These are phyloP conservation scores for Gracilaria vermiculophylla DNA, from an alignment of 23 red algal species.

Conservation along the genomic window DNA sequence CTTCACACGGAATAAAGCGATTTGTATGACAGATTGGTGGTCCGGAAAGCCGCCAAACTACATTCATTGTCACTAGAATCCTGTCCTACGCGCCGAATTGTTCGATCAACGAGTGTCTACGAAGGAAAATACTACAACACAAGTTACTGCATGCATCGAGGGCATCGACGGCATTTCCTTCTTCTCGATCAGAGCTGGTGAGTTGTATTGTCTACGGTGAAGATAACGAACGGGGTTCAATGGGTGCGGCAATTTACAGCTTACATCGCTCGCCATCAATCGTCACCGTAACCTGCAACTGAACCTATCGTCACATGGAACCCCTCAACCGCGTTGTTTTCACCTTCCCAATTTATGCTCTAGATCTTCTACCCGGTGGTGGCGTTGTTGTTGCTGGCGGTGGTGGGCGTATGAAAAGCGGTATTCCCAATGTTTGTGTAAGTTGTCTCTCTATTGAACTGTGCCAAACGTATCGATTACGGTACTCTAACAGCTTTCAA, in stretches of 20 bases:
- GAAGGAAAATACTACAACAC: too few species aligned
- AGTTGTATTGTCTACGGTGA: not conserved
- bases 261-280: not conserved
- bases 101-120: too few species aligned
- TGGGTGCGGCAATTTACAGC: not conserved
- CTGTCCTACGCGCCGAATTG: too few species aligned
- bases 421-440: constrained; percentile 61
- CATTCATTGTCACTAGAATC: too few species aligned
- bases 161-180: not conserved
- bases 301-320: constrained; percentile 25
- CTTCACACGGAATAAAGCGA: too few species aligned
- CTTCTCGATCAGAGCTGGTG: not conserved
- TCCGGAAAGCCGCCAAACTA: too few species aligned
- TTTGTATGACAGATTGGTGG: too few species aligned
- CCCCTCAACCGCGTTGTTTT: constrained; percentile 37
- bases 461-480: not conserved
- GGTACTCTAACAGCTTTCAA: not conserved
- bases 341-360: constrained; percentile 47
- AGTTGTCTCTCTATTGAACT: not conserved
- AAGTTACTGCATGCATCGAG: too few species aligned
- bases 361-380: not conserved
- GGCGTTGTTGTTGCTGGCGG: constrained; percentile 41
- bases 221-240: not conserved
- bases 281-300: not conserved
- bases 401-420: constrained; percentile 61